Base-by-base conservation (phyloP, 257 asterid species). In the Vinca minor region DNA sequence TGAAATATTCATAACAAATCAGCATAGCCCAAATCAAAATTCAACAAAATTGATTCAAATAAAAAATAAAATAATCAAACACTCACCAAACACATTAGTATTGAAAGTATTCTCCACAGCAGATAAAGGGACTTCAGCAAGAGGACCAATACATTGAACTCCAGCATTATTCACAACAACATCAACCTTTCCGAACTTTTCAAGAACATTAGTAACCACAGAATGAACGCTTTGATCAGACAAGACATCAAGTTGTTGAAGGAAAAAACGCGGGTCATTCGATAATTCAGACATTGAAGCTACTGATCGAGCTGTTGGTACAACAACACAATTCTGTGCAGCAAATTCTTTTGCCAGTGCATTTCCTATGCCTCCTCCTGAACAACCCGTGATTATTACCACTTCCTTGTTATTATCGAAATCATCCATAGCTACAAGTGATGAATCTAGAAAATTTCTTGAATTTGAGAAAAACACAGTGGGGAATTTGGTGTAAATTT, bases 141-240 rank as follows among this genome's bases (percentile, higher is more conserved):
- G 73, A 41, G 96, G 98, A 0, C 96, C 98, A 10, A 89, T 71
- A 74, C 98, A 89, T 79, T 75, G 96, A 50, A 85, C 73, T 56
- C 98, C 98, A 41, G 98, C 98, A 32, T 92, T 92, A 62, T 92
- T 89, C 8, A 92, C 94, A n/a, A 92, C 74, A 53, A 92, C 59
- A 73, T 92, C 98, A 38, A 92, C 74, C 0, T 87, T 88, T 23
- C 98, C 96, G 45, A 79, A 84, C 63, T 63, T 80, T 56, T 85
- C 91, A 13, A 92, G 76, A 48, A 79, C 93, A 9, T 77, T 74
- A 1, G 87, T 79, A 45, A 89, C 76, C 29, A 87, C 91, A 71
- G 50, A 71, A 9, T 74, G 74, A 68, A 89, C 94, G 25, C 89
- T 85, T 62, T 84, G 84, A 25, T 82, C 95, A 57, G 91, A 81